Evolutionary conservation across 345 rosid genomes (phyloP), one percentile per base, ranked within the genome.

Genomic region (Schrenkiella parvula): DNA sequence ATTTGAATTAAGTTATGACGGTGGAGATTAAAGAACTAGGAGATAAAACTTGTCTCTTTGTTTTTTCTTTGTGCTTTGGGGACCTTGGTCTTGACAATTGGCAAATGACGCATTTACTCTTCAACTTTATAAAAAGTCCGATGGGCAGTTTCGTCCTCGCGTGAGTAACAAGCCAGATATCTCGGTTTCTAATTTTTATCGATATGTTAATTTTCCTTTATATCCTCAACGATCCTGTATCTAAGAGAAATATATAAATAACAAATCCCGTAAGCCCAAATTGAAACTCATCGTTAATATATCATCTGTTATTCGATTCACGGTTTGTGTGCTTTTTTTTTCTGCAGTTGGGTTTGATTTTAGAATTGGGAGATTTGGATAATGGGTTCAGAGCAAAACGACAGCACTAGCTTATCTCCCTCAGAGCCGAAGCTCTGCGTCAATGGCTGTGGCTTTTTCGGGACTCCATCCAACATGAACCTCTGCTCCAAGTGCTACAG

Each of bases 401-500:
- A 92, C 17, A 80, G 85, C 19, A 86, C 90, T 8, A 89, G 98
- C 78, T 80, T 80, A 59, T 64, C 87, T 1, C 86, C 85, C 1
- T 73, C 98, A 6, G 89, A 88, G 75, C 83, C 88, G 0, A 79
- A 52, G 80, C 95, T 88, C 48, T 92, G 96, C 79, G 88, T 72
- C 38, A 88, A 84, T 29, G 96, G 96, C 0, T 91, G 97, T 34
- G 93, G 92, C 5, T 89, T 89, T 71, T 87, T 88, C 32, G 98
- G 96, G 28, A 70, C 82, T 68, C 77, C 92, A 10, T 64, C 92
- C 18, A 89, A 84, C 81, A 92, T 87, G 93, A 81, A 86, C 73
- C 88, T 85, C 26, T 92, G 96, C 78, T 92, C 98, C 58, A 89
- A 85, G 82, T 92, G 98, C 77, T 89, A 85, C 81, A 44, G 82